phyloP scores from a whole-genome alignment of 495 filamentous ascomycete genomes.

The Hypoxylon trugodes region DNA sequence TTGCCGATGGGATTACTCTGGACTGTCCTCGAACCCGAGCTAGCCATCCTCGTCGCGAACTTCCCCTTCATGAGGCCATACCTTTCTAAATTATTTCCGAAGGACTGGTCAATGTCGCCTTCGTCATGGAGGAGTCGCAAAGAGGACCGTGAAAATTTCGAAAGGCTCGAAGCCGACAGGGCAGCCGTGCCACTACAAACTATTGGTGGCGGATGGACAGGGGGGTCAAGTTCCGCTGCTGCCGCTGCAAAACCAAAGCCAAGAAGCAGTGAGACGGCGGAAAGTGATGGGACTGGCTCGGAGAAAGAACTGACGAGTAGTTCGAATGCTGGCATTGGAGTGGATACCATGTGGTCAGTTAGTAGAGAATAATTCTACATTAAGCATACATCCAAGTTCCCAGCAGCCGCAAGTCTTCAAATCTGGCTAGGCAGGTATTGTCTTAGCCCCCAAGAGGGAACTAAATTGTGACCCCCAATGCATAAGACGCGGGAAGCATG shows the following conservation, averaged over 20 bases:
- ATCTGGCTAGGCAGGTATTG: too few relatives aligned
- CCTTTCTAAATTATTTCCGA: background rate
- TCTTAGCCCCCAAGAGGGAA: too few relatives aligned
- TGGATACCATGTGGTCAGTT: background rate
- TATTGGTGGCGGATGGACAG: background rate
- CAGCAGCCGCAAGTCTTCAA: too few relatives aligned
- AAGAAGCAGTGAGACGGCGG: background rate
- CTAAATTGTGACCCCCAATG: too few relatives aligned
- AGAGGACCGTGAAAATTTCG: background rate
- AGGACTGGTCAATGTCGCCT: background rate
- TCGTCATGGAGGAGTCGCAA: background rate
- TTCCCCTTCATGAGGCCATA: background rate
- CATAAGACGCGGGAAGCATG: too few relatives aligned
- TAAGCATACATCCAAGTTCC: too few relatives aligned
- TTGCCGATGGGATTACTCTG: background rate
- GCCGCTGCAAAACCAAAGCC: background rate
- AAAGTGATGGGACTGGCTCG: background rate
- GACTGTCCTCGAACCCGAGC: background rate
- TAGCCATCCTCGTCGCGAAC: background rate
- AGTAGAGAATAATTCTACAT: background rate
- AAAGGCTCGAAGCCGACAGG: background rate
- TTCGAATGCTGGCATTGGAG: background rate
- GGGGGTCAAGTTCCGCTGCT: background rate
- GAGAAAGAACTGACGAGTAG: background rate
- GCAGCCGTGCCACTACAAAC: conserved; percentile 2